Evolutionary conservation across 23 red algal species (phyloP).

Genomic region (Pyropia yezoensis): DNA sequence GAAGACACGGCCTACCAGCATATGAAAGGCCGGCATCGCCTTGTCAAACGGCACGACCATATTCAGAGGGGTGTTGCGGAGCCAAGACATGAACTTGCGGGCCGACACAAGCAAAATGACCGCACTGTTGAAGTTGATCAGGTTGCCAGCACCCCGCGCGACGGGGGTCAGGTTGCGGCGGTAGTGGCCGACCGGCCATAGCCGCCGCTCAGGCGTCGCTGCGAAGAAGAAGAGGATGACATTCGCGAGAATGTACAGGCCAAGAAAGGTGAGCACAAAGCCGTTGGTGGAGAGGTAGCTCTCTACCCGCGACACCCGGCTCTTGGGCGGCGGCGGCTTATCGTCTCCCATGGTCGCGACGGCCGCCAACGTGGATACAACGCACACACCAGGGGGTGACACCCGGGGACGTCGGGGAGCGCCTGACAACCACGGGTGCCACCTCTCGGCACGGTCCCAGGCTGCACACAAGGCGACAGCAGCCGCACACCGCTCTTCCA

Average conservation of each 20-base stretch:
- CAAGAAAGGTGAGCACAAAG: constrained; percentile 42
- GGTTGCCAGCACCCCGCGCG: constrained; percentile 40
- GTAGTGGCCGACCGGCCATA: not conserved
- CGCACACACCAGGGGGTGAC: no score
- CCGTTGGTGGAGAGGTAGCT: constrained; percentile 34
- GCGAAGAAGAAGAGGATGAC: constrained; percentile 47
- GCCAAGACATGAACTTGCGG: constrained; percentile 42
- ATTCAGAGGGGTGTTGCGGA: constrained; percentile 48
- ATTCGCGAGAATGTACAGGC: constrained; percentile 42
- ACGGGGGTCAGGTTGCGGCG: constrained; percentile 1
- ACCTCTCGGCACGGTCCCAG: no score
- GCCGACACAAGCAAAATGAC: constrained; percentile 56
- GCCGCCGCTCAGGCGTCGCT: constrained; percentile 32
- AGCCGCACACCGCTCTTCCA: no score
- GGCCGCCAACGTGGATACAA: no score
- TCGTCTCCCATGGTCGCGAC: no score
- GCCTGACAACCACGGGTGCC: no score
- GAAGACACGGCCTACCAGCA: constrained; percentile 46
- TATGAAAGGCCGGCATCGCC: constrained; percentile 71
- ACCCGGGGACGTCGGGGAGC: no score
- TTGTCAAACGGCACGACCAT: constrained; percentile 74
- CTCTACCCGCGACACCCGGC: constrained; percentile 28
- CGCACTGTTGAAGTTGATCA: constrained; percentile 62
- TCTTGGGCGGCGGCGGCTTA: constrained; percentile 2
- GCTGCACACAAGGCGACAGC: no score